Base-by-base conservation (phyloP, 2,329 filamentous ascomycete genomes). In the Epichloe gansuensis region DNA sequence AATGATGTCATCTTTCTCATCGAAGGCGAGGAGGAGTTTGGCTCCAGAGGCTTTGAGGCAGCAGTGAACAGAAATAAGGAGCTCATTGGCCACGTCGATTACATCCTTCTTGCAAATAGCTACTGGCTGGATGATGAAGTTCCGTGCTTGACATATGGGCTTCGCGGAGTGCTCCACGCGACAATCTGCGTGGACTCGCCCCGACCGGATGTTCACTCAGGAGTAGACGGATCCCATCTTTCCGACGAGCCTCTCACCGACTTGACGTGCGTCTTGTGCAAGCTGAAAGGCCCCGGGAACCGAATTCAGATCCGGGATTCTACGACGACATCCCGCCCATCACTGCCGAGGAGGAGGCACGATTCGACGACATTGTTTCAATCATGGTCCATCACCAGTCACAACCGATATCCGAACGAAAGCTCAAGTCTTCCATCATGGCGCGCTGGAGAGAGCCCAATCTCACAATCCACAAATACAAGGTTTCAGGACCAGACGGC, bases 71-170 rank as follows among this genome's bases (percentile, higher is more conserved):
- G 81, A 57, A 82, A 93, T 68, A 95, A 95, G 67, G 76, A 84
- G 13, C 76, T 88, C 25, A 95, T 98, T 60, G 93, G 93, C 1
- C 76, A 88, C 9, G 83, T 98, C 2, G 91, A 98, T 68, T 97
- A 93, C 75, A 93, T 98, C 52, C 73, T 98, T 35, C 74, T 98
- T 39, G 91, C 93, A 23, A 98, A 98, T 73, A 96, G 91, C 69
- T 98, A 98, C 73, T 98, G 93, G 93, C 77, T 98, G 1, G 90
- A 97, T 63, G 91, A 98, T 63, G 86, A 94, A 59, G 90, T 94
- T 2, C 93, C 93, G 0, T 98, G 93, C 65, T 72, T 98, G 53
- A 98, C 93, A 0, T 98, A 98, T 57, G 93, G 93, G 1, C 77
- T 97, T 6, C 82, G 93, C 48, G 93, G 93, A 25, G 91, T 98